Base-by-base conservation (phyloP, 1,139 yeast genomes). In the Geotrichum phurueaensis region DNA sequence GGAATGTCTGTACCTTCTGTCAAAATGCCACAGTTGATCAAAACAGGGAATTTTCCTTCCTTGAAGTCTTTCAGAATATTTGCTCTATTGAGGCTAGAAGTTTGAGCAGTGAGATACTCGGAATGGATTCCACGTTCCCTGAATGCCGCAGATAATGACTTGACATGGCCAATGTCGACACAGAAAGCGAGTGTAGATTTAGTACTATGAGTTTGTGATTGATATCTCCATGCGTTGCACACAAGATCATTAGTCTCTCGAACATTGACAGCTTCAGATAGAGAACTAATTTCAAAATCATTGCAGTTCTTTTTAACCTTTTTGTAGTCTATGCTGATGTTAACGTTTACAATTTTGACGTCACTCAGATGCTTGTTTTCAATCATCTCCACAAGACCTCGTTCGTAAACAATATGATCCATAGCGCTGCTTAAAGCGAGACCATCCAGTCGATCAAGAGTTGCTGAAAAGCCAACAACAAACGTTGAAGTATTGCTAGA, bases 1-100 rank as follows among this genome's bases (percentile, higher is more conserved):
- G 98, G 98, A 25, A 92, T 86, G 73, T 92, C 98, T 0, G 98
- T 90, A 0, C 99, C 99, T 72, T 94, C 99, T 0, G 97, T 92
- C 67, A 92, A 87, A 2, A 92, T 90, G 27, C 87, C 90, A 69
- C 96, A 96, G 69, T 94, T 94, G 73, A 95, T 82, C 33, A 92
- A 74, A 0, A 94, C 96, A 3, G 87, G 84, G 31, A 89, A 78
- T 20, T 78, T 69, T 0, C 96, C 92, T 1, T 73, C 67, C 63
- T 79, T 81, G 70, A 92, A 92, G 54, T 82, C 86, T 2, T 77
- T 74, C 0, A 91, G 73, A 0, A 85, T 78, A 0, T 73, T 69
- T 13, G 76, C 79, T 51, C 98, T 76, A 53, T 82, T 85, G 23
- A 70, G 69, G 25, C 76, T 75, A 3, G 79, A 76, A 0, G 96